Evolutionary conservation across 352 stramenopile species (phyloP).

Genomic region (Globisporangium spiculum): DNA sequence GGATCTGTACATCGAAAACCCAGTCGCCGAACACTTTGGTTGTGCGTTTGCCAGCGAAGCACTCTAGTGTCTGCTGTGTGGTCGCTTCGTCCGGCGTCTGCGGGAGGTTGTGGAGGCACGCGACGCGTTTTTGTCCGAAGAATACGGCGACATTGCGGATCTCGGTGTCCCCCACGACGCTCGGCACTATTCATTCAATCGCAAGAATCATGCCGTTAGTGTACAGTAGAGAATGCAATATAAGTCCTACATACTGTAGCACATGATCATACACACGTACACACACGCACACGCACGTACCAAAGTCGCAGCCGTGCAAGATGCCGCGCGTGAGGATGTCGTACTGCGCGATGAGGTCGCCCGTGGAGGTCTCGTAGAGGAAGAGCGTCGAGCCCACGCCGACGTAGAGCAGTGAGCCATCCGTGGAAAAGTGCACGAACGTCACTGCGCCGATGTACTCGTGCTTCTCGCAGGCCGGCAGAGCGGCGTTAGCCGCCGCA

Average conservation of each 20-base stretch:
- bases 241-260: neutral
- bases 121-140: conserved; percentile 79
- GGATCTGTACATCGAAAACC: conserved; percentile 78
- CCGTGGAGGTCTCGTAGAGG: conserved; percentile 52
- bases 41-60: conserved; percentile 27
- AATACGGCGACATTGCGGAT: conserved; percentile 42
- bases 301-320: conserved; percentile 71
- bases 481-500: neutral
- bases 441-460: conserved; percentile 85
- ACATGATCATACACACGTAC: neutral
- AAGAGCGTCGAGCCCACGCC: conserved; percentile 65
- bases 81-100: conserved; percentile 27
- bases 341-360: conserved; percentile 43
- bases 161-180: neutral
- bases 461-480: conserved; percentile 42
- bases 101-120: conserved; percentile 49
- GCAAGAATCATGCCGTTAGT: neutral
- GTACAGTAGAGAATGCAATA: neutral
- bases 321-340: conserved; percentile 58
- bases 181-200: neutral
- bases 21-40: conserved; percentile 75
- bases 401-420: conserved; percentile 73
- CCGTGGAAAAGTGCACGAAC: conserved; percentile 64
- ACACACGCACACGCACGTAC: conserved; percentile 16
- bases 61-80: conserved; percentile 17